Conservation (phyloP, 495 filamentous ascomycete genomes). For the Cryomyces antarcticus region DNA sequence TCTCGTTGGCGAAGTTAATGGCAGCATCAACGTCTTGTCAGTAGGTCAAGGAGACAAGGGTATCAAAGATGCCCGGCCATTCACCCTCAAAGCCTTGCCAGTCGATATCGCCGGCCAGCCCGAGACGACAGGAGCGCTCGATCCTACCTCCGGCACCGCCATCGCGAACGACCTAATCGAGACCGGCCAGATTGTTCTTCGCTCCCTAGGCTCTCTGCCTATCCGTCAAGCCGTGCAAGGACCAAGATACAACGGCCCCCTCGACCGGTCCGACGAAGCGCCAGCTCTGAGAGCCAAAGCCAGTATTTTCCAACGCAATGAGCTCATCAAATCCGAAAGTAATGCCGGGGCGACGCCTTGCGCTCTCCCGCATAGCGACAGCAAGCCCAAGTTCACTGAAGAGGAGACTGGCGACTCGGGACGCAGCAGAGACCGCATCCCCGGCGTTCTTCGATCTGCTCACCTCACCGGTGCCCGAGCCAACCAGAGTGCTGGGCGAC, state of each 20-base stretch:
- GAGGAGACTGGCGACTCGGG: slow-evolving; percentile 14
- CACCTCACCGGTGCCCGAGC: too few species aligned
- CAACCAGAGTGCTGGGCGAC: too few species aligned
- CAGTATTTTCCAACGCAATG: not conserved
- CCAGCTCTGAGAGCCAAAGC: not conserved
- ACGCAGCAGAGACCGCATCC: slow-evolving; percentile 15
- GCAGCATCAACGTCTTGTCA: slow-evolving; percentile 45
- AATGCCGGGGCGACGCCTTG: not conserved
- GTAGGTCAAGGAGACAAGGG: slow-evolving; percentile 8
- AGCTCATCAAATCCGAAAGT: not conserved
- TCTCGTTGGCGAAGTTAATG: slow-evolving; percentile 56
- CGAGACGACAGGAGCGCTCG: not conserved
- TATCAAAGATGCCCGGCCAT: slow-evolving; percentile 6
- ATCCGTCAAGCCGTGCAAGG: slow-evolving; percentile 19
- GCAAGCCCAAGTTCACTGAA: slow-evolving; percentile 4
- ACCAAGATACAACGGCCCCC: slow-evolving; percentile 5
- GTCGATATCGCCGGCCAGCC: not conserved
- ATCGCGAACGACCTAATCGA: slow-evolving; percentile 7
- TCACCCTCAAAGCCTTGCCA: slow-evolving; percentile 5
- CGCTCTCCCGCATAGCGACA: slow-evolving; percentile 1
- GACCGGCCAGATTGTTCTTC: slow-evolving; percentile 7
- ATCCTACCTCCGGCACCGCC: slow-evolving; percentile 1
- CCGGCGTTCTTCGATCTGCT: slow-evolving; percentile 8
- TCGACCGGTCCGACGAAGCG: not conserved
- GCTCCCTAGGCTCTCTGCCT: slow-evolving; percentile 16